phyloP scores from a whole-genome alignment of 1,284 basidiomycete species.

The Ceratobasidium sp. region DNA sequence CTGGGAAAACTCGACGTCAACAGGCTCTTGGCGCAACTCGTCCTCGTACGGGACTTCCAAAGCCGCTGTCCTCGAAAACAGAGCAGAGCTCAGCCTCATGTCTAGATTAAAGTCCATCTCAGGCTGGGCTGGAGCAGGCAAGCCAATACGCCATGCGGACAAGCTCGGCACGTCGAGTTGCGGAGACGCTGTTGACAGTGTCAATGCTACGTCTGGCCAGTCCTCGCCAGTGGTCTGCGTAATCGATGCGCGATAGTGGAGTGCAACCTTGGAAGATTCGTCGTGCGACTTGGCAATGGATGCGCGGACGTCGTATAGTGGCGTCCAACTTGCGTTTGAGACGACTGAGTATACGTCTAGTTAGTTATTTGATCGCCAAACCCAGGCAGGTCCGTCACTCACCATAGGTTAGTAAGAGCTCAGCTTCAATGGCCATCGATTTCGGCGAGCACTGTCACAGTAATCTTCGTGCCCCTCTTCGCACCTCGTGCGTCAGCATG shows the following conservation, averaged over 20 bases:
- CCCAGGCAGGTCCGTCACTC: no score
- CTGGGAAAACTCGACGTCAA: no score
- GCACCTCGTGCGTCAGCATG: slow-evolving; percentile 45
- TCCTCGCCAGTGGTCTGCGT: slow-evolving; percentile 51
- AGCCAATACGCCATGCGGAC: slow-evolving; percentile 45
- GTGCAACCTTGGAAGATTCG: slow-evolving; percentile 41
- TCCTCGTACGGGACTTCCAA: no score
- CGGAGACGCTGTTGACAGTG: no score
- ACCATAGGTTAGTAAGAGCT: no score
- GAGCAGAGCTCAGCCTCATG: no score
- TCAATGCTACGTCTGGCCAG: slow-evolving; percentile 50
- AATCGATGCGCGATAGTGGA: slow-evolving; percentile 53
- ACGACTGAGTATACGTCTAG: slow-evolving; percentile 48
- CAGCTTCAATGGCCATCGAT: slow-evolving; percentile 41
- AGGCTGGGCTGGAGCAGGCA: slow-evolving; percentile 8
- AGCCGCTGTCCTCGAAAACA: no score
- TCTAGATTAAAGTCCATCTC: no score
- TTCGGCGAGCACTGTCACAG: slow-evolving; percentile 48
- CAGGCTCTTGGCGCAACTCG: no score
- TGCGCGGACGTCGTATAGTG: slow-evolving; percentile 53
- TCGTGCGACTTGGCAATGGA: slow-evolving; percentile 39
- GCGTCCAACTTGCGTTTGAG: no score
- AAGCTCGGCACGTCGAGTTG: slow-evolving; percentile 48
- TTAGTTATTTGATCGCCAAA: no score
- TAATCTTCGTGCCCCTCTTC: slow-evolving; percentile 49